phyloP scores from a whole-genome alignment of 2,329 filamentous ascomycete genomes.

The Claviceps fusiformis region DNA sequence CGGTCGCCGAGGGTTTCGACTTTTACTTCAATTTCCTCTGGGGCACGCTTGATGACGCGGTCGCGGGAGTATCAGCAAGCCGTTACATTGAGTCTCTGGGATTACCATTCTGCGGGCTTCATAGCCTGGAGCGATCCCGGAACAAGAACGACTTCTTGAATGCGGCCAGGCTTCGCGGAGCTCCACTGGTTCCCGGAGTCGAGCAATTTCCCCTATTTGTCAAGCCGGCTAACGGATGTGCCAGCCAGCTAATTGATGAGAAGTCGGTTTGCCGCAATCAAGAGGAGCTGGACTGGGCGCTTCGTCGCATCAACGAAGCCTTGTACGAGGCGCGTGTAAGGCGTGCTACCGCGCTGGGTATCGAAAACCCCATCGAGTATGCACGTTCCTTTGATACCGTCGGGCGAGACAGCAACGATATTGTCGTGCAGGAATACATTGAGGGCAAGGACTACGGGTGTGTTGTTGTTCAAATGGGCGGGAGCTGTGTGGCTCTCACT shows the following conservation, averaged over 20 bases:
- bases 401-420: neutral
- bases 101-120: neutral
- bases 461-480: neutral
- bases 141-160: neutral
- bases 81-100: neutral
- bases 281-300: neutral
- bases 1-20: neutral
- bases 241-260: conserved; percentile 1
- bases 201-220: neutral
- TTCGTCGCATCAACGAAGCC: neutral
- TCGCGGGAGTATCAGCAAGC: neutral
- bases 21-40: conserved; percentile 1
- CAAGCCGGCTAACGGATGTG: neutral
- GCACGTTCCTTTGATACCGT: neutral
- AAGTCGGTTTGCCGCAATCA: neutral
- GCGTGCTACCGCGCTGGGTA: neutral
- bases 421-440: conserved; percentile 1
- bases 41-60: neutral
- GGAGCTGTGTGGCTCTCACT: neutral
- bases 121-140: neutral
- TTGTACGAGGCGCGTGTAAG: neutral
- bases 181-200: neutral
- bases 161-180: neutral
- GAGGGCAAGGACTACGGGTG: neutral
- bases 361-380: neutral